Conservation (phyloP, 768 basidiomycete genomes). For the Russula vinacea region DNA sequence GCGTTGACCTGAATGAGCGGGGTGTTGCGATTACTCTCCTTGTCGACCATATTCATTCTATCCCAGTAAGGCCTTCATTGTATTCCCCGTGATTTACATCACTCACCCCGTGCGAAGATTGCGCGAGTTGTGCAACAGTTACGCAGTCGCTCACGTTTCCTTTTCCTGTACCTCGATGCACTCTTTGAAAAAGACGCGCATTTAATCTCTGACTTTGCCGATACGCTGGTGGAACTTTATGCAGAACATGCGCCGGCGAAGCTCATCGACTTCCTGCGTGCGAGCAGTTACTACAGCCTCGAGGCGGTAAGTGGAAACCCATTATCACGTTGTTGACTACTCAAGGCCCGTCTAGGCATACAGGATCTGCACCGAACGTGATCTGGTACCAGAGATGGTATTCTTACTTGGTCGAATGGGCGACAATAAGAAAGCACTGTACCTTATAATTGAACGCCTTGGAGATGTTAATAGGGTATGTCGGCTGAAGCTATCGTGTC, state of each 20-base stretch:
- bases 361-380: conserved; percentile 75
- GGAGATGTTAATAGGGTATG: conserved; percentile 86
- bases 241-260: conserved; percentile 79
- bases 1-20: conserved; percentile 43
- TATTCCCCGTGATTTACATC: not conserved
- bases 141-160: conserved; percentile 66
- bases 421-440: conserved; percentile 91
- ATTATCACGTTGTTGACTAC: not conserved
- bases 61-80: conserved; percentile 61
- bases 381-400: conserved; percentile 94
- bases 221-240: conserved; percentile 87
- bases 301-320: conserved; percentile 54
- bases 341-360: conserved; percentile 62
- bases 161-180: conserved; percentile 92
- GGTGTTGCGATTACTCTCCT: conserved; percentile 83
- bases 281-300: conserved; percentile 87
- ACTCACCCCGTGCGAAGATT: conserved; percentile 51
- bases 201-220: conserved; percentile 75
- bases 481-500: conserved; percentile 8
- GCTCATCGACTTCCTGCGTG: conserved; percentile 87
- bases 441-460: conserved; percentile 90
- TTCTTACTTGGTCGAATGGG: conserved; percentile 97
- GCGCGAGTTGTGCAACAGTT: conserved; percentile 86
- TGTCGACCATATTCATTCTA: conserved; percentile 93
- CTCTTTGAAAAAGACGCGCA: conserved; percentile 84